Evolutionary conservation across 257 asterid species (phyloP), one percentile per base, ranked within the genome.

Genomic region (Solanum infundibuliforme): DNA sequence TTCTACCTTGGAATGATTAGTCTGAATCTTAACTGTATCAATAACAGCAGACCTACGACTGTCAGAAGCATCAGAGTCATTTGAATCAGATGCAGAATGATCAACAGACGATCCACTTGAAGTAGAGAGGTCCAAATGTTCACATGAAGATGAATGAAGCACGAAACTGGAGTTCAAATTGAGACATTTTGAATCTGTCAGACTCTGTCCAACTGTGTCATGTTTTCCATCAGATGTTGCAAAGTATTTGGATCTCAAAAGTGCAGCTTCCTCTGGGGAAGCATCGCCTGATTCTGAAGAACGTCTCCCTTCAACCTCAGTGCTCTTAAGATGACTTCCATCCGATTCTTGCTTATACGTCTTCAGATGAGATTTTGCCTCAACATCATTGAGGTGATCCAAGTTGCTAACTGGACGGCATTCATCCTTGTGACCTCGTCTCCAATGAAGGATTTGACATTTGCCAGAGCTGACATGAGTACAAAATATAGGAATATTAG

Each of bases 391-490:
- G 48, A 60, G 87, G 84, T 85, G 92, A 39, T 89, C 89, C 46
- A 83, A 31, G 86, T 39, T 41, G 46, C 87, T 71, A 75, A 92
- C 83, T 60, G 95, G 95, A 69, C 62, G 93, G 71, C 98, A 96
- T 87, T 94, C 98, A 90, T 92, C 93, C 92, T 87, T 95, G 91
- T 97, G 99, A 87, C 99, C 98, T 91, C 90, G 94, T 86, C 98
- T 93, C 98, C 98, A 95, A 85, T 95, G 98, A 87, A 91, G 88
- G 81, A 91, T 90, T 92, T 95, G 98, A 91, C 98, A 95, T 88
- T 91, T 93, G 65, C 94, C 93, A 69, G 98, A 94, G 94, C 98
- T 95, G 93, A 87, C 20, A 31, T 29, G 71, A 48, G 65, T 48
- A 20, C 21, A 48, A 82, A 43, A 82, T 48, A 82, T 29, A 48